Evolutionary conservation across 805 yeast species (phyloP).

Genomic region (Candida mattraensis): DNA sequence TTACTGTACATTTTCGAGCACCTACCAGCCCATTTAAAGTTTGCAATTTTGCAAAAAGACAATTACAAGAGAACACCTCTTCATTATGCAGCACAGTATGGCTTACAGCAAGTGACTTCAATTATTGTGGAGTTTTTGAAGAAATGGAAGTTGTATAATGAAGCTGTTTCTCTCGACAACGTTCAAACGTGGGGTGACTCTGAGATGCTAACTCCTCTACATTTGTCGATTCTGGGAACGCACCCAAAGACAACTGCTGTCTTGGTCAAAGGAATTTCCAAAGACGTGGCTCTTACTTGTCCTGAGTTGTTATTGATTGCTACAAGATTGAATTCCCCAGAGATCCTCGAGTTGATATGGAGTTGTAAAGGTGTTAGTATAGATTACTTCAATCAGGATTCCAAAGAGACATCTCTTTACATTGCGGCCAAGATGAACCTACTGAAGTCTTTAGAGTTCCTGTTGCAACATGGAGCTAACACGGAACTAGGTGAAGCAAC

Average conservation of each 20-base stretch:
- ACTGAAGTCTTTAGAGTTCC: conserved; percentile 48
- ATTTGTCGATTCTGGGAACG: conserved; percentile 75
- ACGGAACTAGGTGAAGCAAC: conserved; percentile 73
- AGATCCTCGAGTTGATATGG: conserved; percentile 54
- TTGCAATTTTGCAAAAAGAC: conserved; percentile 65
- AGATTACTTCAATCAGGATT: conserved; percentile 57
- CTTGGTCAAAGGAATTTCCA: conserved; percentile 47
- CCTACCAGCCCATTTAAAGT: conserved; percentile 53
- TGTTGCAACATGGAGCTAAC: conserved; percentile 63
- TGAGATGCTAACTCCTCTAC: conserved; percentile 79
- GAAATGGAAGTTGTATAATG: conserved; percentile 60
- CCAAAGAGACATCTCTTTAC: conserved; percentile 80
- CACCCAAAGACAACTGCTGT: conserved; percentile 75
- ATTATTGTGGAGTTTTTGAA: conserved; percentile 55
- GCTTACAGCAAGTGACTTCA: conserved; percentile 62
- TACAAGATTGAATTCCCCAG: conserved; percentile 60
- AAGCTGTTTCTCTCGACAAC: conserved; percentile 54
- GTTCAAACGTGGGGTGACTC: conserved; percentile 67
- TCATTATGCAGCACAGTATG: conserved; percentile 88
- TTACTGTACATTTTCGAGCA: conserved; percentile 57
- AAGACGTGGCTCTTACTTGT: conserved; percentile 41
- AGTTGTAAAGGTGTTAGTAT: conserved; percentile 59
- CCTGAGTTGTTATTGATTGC: conserved; percentile 66
- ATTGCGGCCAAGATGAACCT: conserved; percentile 69
- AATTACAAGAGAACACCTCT: conserved; percentile 80